Conservation (phyloP, 495 filamentous ascomycete species). For the Oleoguttula mirabilis region DNA sequence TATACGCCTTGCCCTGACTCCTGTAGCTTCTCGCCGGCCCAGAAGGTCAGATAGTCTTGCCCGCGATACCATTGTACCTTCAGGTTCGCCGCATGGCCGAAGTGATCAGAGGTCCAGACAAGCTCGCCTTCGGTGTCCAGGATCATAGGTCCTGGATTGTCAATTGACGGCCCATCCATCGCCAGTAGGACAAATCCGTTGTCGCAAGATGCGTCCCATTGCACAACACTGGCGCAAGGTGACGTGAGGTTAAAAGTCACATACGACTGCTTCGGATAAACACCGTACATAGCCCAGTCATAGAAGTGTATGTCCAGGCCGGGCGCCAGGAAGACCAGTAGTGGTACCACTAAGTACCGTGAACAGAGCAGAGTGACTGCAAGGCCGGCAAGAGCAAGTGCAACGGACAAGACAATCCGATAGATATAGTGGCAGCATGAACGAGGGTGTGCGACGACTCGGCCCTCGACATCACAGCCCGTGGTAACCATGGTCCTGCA, state of each 20-base stretch:
- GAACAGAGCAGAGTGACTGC: too few species aligned
- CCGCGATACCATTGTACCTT: slow-evolving; percentile 25
- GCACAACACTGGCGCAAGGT: not conserved
- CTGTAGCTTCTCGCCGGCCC: slow-evolving; percentile 40
- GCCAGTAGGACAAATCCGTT: not conserved
- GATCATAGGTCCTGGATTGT: not conserved
- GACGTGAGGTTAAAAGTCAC: not conserved
- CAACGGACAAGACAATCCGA: too few species aligned
- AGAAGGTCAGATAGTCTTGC: slow-evolving; percentile 39
- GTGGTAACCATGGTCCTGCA: too few species aligned
- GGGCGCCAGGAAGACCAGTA: not conserved
- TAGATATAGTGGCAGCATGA: too few species aligned
- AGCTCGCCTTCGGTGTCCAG: slow-evolving; percentile 2
- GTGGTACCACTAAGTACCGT: not conserved
- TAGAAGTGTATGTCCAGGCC: not conserved
- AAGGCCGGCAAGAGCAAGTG: too few species aligned
- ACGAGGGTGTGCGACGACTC: too few species aligned
- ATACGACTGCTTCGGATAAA: not conserved
- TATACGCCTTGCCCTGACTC: slow-evolving; percentile 36
- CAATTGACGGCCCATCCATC: not conserved
- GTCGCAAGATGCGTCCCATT: slow-evolving; percentile 5
- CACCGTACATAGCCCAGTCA: not conserved
- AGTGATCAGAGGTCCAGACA: not conserved
- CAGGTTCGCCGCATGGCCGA: not conserved
- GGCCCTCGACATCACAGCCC: too few species aligned